Evolutionary conservation across 768 basidiomycete genomes (phyloP), one percentile per base, ranked within the genome.

Genomic region (Trametes coccinea): DNA sequence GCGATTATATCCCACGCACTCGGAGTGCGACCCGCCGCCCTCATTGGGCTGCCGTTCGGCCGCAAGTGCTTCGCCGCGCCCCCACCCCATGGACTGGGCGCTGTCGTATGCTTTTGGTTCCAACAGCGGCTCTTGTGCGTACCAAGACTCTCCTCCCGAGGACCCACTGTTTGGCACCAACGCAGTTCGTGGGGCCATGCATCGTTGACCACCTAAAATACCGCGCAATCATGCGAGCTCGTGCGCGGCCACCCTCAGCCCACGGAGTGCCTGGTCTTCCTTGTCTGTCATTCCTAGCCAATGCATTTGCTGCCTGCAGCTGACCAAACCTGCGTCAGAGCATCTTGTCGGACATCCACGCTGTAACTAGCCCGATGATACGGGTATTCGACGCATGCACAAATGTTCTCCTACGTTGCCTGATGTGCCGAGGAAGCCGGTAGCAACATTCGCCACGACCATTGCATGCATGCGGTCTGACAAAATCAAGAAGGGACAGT

Each of bases 11-110:
- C 60, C 60, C 60, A 44, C 53, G 47, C 29, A 4, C 11, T n/a
- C 47, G 60, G 53, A 39, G 53, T 61, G 60, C 40, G 60, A 61
- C n/a, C 40, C 47, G 6, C 16, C 39, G 53, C n/a, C 60, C 48
- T 33, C n/a, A 33, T 50, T 34, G 47, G 59, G 47, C 48, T 55
- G 60, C 60, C 60, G 53, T 8, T 14, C 47, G 53, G 41, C 60
- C 16, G 40, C 60, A 47, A 27, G 11, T 40, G 30, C 58, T 34
- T 53, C 50, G 14, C 43, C 14, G 33, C 22, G 31, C n/a, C 31
- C n/a, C 53, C 40, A 29, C 41, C 6, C 53, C 53, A 37, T 47
- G 33, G 46, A 6, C 14, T 37, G n/a, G 46, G 60, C 53, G 14
- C 39, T n/a, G 31, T 34, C 60, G 60, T 55, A 54, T 54, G 30